phyloP scores from a whole-genome alignment of 1,284 basidiomycete genomes.

The Mycena sp. region DNA sequence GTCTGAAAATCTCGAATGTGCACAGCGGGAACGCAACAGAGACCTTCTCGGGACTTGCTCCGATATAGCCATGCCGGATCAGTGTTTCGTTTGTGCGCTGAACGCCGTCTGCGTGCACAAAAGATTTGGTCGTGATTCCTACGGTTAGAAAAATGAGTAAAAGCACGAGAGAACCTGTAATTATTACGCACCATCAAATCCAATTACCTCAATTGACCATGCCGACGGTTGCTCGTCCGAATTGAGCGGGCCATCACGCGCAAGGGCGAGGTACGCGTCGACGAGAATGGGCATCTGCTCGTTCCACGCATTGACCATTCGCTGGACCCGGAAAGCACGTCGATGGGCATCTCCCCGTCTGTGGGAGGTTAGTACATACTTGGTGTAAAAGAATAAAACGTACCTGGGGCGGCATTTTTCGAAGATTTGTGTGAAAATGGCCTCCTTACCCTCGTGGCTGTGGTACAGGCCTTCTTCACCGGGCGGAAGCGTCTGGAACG shows the following conservation, averaged over 20 bases:
- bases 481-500: neutral
- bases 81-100: conserved; percentile 16
- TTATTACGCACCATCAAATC: neutral
- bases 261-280: neutral
- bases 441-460: conserved; percentile 4
- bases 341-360: neutral
- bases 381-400: neutral
- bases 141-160: too few species aligned
- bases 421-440: neutral
- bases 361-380: neutral
- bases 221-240: too few species aligned
- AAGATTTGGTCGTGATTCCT: too few species aligned
- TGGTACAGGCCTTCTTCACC: conserved; percentile 7
- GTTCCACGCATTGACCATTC: neutral
- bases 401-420: neutral
- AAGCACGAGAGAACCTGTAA: too few species aligned
- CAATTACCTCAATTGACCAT: neutral
- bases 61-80: conserved; percentile 20
- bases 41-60: conserved; percentile 13
- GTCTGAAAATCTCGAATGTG: conserved; percentile 17
- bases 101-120: neutral
- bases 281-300: neutral
- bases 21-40: conserved; percentile 14
- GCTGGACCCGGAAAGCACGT: neutral
- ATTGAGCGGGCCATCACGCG: neutral